phyloP scores from a whole-genome alignment of 2,329 filamentous ascomycete genomes.

The Xylaria sp. region DNA sequence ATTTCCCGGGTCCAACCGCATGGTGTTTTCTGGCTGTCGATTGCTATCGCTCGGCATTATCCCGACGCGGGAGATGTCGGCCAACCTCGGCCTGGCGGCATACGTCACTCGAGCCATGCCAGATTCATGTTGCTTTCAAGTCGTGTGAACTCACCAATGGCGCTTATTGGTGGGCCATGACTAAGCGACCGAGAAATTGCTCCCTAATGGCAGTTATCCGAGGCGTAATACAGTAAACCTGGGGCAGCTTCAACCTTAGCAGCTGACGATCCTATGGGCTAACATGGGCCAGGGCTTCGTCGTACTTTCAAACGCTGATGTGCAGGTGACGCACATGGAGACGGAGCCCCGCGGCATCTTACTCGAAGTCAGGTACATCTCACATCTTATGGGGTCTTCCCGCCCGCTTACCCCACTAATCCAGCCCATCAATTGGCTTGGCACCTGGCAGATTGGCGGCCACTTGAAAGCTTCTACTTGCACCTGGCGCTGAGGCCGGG shows the following conservation, averaged over 20 bases:
- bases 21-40: constrained; percentile 9
- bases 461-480: background rate
- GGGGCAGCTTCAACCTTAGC: no score
- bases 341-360: background rate
- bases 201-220: constrained; percentile 14
- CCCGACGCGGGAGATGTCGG: constrained; percentile 49
- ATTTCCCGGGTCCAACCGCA: constrained; percentile 49
- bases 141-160: constrained; percentile 28
- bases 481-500: constrained; percentile 12
- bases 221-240: background rate
- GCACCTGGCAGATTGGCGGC: background rate
- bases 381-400: background rate
- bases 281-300: no score
- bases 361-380: background rate
- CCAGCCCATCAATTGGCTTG: background rate
- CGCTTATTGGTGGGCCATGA: constrained; percentile 33
- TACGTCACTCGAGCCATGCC: constrained; percentile 41
- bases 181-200: constrained; percentile 14
- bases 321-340: constrained; percentile 28
- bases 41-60: constrained; percentile 31
- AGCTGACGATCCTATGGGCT: no score
- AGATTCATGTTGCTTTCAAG: constrained; percentile 7
- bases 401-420: no score
- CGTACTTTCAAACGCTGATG: constrained; percentile 17
- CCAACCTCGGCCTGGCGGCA: constrained; percentile 38